A percentile compares a stretch with the other conserved stretches of the same genome.
These are phyloP conservation scores for Paramecium tetraurelia DNA, from an alignment of 73 alveolate genomes.

Conservation along the genomic window DNA sequence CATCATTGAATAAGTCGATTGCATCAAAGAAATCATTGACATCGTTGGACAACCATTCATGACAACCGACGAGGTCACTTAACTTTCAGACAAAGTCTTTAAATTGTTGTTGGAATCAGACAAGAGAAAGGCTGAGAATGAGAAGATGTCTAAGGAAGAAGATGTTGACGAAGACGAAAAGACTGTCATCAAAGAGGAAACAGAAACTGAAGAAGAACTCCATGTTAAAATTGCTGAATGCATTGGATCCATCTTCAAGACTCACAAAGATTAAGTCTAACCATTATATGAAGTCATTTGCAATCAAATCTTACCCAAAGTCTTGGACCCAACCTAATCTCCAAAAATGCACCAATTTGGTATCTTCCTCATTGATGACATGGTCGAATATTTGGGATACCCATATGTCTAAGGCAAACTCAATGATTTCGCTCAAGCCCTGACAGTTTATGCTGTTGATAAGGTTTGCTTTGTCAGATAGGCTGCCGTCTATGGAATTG, in stretches of 20 bases:
- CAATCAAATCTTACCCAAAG: conserved; percentile 59
- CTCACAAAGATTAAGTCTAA: conserved; percentile 70
- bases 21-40: conserved; percentile 69
- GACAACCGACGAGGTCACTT: conserved; percentile 60
- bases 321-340: conserved; percentile 54
- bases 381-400: conserved; percentile 93
- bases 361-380: conserved; percentile 92
- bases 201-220: conserved; percentile 78
- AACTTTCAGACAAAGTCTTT: conserved; percentile 63
- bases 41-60: conserved; percentile 57
- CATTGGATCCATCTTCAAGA: conserved; percentile 81
- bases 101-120: conserved; percentile 70
- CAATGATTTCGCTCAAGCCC: conserved; percentile 70
- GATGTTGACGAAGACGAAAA: conserved; percentile 78
- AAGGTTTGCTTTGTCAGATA: conserved; percentile 84
- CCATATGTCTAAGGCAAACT: conserved; percentile 71
- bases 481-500: conserved; percentile 98
- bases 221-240: conserved; percentile 83
- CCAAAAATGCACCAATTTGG: conserved; percentile 85
- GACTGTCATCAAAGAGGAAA: conserved; percentile 75
- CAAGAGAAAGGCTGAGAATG: conserved; percentile 73
- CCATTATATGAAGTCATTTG: conserved; percentile 45
- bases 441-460: conserved; percentile 72
- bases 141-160: conserved; percentile 69
- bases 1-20: conserved; percentile 69